Evolutionary conservation across 192 early-diverging fungal species (phyloP).

Genomic region (Gigaspora rosea): DNA sequence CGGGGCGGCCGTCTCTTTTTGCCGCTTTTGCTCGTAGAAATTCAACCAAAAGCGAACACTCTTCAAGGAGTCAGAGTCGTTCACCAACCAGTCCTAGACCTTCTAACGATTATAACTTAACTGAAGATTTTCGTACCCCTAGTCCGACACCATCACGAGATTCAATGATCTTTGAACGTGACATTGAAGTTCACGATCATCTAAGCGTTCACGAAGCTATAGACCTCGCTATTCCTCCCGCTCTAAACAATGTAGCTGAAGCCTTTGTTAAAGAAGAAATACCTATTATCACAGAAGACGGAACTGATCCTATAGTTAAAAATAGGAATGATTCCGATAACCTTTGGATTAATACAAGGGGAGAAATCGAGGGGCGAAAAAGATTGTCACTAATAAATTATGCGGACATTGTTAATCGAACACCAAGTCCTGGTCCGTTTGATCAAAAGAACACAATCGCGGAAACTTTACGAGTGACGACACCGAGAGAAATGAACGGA

Average conservation of each 20-base stretch:
- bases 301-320: not conserved
- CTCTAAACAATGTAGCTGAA: conserved; percentile 30
- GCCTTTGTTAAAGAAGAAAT: conserved; percentile 32
- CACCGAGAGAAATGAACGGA: conserved; percentile 26
- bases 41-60: conserved; percentile 31
- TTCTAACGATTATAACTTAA: conserved; percentile 17
- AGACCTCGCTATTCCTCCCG: conserved; percentile 34
- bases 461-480: conserved; percentile 30
- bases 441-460: conserved; percentile 21
- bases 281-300: conserved; percentile 3
- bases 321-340: not conserved
- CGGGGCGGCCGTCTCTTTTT: conserved; percentile 21
- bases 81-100: conserved; percentile 32
- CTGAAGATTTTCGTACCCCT: conserved; percentile 14
- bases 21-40: conserved; percentile 31
- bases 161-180: conserved; percentile 36
- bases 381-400: conserved; percentile 11
- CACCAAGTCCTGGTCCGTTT: conserved; percentile 27
- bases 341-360: not conserved
- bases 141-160: conserved; percentile 31
- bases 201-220: conserved; percentile 33
- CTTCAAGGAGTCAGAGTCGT: conserved; percentile 25
- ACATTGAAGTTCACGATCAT: conserved; percentile 33
- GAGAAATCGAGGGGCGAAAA: conserved; percentile 8
- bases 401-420: not conserved